phyloP scores from a whole-genome alignment of 306 rosid species.

The Boehmeria nivea region DNA sequence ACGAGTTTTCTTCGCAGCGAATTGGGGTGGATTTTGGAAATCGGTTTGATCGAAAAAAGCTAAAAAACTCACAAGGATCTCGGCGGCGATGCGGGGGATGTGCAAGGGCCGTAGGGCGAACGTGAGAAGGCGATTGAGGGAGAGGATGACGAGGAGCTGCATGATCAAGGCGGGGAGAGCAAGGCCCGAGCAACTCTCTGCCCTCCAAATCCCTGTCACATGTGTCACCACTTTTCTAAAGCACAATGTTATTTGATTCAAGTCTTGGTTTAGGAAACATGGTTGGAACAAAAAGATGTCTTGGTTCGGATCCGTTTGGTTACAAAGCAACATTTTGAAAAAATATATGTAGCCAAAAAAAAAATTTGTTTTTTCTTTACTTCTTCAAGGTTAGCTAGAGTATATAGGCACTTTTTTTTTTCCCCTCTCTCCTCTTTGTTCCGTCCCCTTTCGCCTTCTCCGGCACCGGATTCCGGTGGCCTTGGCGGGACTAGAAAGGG shows the following conservation, averaged over 20 bases:
- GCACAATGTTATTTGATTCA: conserved; percentile 14
- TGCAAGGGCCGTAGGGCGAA: conserved; percentile 23
- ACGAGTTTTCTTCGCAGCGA: background rate
- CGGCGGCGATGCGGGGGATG: conserved; percentile 29
- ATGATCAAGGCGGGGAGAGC: conserved; percentile 25
- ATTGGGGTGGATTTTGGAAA: background rate
- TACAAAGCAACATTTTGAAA: conserved; percentile 1
- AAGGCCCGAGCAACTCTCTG: conserved; percentile 15
- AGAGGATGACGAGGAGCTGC: conserved; percentile 24
- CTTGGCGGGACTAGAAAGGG: too few relatives aligned
- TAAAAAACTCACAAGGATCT: conserved; percentile 5
- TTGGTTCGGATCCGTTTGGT: background rate
- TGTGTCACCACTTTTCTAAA: conserved; percentile 16
- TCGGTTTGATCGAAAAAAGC: background rate
- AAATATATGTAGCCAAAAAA: too few relatives aligned
- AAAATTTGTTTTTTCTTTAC: too few relatives aligned
- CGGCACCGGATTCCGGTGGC: too few relatives aligned
- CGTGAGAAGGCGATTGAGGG: conserved; percentile 16
- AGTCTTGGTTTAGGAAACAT: background rate
- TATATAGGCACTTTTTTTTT: too few relatives aligned
- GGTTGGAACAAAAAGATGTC: background rate
- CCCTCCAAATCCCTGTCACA: conserved; percentile 22
- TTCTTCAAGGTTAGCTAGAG: too few relatives aligned
- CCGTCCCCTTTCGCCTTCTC: too few relatives aligned
- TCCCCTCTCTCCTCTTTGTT: too few relatives aligned